phyloP scores from a whole-genome alignment of 192 early-diverging fungal species.

The Phycomyces nitens region DNA sequence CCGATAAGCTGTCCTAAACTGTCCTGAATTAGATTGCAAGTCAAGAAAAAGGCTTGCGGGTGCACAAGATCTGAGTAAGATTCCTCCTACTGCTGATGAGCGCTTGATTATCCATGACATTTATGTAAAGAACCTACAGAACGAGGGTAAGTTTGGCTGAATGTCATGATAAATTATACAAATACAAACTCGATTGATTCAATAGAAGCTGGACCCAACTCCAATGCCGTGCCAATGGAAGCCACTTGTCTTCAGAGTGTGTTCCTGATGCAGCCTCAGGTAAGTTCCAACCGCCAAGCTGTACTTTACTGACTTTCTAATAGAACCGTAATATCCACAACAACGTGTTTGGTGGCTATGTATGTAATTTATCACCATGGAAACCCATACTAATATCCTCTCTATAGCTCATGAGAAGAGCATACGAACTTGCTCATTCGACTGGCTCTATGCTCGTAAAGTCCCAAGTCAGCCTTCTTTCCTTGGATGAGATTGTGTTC shows the following conservation, averaged over 20 bases:
- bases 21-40: conserved; percentile 42
- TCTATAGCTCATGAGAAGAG: conserved; percentile 76
- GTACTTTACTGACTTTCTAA: too few relatives aligned
- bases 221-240: conserved; percentile 65
- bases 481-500: conserved; percentile 76
- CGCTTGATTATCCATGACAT: conserved; percentile 73
- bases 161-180: neutral
- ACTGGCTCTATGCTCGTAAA: conserved; percentile 69
- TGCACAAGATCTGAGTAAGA: conserved; percentile 49
- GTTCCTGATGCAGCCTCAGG: conserved; percentile 57
- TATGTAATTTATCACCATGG: neutral
- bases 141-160: conserved; percentile 18
- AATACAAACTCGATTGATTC: neutral
- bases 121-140: conserved; percentile 68
- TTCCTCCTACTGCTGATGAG: conserved; percentile 80
- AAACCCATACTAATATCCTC: conserved; percentile 55
- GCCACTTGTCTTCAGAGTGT: conserved; percentile 73
- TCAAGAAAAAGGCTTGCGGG: conserved; percentile 40
- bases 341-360: conserved; percentile 64
- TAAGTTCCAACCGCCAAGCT: neutral
- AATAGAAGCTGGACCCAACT: conserved; percentile 35
- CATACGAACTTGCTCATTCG: conserved; percentile 80
- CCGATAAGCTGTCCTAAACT: too few relatives aligned
- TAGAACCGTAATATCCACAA: conserved; percentile 79
- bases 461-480: conserved; percentile 52